Evolutionary conservation across 768 basidiomycete species (phyloP).

Genomic region (Sarcodon aspratus): DNA sequence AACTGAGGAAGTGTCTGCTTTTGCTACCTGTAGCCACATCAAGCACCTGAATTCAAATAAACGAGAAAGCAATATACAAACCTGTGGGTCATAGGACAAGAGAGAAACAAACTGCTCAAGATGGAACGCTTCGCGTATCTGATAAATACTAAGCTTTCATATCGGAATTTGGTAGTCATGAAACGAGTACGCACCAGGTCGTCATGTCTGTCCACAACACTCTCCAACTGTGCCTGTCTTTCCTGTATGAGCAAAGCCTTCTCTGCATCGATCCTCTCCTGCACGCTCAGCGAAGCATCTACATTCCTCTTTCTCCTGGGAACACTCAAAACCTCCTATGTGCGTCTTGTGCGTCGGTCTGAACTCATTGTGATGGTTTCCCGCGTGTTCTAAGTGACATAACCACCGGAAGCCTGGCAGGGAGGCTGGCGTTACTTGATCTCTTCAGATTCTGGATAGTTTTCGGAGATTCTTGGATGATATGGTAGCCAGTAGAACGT

Average conservation of each 20-base stretch:
- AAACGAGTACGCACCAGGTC: conserved; percentile 40
- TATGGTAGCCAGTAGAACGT: not conserved
- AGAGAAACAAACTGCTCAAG: conserved; percentile 72
- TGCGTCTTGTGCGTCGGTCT: conserved; percentile 2
- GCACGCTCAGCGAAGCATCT: not conserved
- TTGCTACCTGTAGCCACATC: conserved; percentile 43
- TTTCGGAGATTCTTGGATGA: conserved; percentile 47
- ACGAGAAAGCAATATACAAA: conserved; percentile 19
- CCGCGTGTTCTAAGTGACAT: conserved; percentile 1
- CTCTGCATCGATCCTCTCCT: conserved; percentile 19
- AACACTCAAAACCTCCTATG: not conserved
- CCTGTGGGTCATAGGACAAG: conserved; percentile 67
- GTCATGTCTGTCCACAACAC: conserved; percentile 58
- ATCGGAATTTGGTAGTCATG: not conserved
- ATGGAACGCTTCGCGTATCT: conserved; percentile 87
- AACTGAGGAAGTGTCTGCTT: conserved; percentile 59
- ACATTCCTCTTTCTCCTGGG: not conserved
- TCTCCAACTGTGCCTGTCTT: conserved; percentile 48
- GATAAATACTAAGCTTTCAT: not conserved
- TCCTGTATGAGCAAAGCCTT: conserved; percentile 39
- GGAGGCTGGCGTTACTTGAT: conserved; percentile 25
- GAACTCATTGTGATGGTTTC: conserved; percentile 6
- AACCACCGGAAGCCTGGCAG: conserved; percentile 10
- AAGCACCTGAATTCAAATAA: not conserved
- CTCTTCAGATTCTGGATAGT: conserved; percentile 57